Percentiles rank a stretch among this genome's conserved stretches.
Conservation (phyloP, 352 stramenopile genomes). For the Phytopythium sindhum region DNA sequence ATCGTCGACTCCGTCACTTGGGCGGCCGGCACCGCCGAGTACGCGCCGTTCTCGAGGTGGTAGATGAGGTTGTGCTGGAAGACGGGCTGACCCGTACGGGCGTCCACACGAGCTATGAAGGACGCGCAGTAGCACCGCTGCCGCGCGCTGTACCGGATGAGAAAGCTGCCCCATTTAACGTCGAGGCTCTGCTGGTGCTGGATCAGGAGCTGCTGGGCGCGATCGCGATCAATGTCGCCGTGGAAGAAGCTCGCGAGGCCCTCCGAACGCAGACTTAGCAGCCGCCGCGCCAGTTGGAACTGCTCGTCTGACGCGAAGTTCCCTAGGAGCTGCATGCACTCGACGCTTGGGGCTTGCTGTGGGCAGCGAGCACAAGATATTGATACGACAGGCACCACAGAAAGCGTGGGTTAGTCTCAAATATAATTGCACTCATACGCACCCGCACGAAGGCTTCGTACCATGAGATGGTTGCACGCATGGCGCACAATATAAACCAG, state of each 20-base stretch:
- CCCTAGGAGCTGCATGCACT: constrained; percentile 52
- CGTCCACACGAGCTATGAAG: constrained; percentile 56
- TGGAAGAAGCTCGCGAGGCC: constrained; percentile 78
- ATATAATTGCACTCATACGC: background rate
- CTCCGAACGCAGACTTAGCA: constrained; percentile 49
- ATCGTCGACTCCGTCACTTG: constrained; percentile 49
- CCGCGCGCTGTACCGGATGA: constrained; percentile 70
- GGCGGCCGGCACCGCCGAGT: constrained; percentile 48
- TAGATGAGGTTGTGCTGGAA: constrained; percentile 76
- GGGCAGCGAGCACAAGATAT: background rate
- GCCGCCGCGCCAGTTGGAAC: constrained; percentile 59
- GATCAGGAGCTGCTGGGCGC: constrained; percentile 41
- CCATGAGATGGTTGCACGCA: constrained; percentile 68
- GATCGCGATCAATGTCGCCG: constrained; percentile 59
- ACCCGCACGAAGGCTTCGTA: constrained; percentile 15
- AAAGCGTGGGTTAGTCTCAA: background rate
- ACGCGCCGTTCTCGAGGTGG: constrained; percentile 58
- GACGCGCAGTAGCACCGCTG: constrained; percentile 68
- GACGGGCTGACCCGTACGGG: constrained; percentile 19
- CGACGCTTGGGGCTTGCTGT: constrained; percentile 51
- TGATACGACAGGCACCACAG: background rate
- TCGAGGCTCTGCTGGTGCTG: constrained; percentile 5
- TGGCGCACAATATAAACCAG: constrained; percentile 77
- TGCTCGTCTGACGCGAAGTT: constrained; percentile 58
- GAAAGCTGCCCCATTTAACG: constrained; percentile 41